Conservation (phyloP, 1,139 yeast species). For the Petasospora fabianii region DNA sequence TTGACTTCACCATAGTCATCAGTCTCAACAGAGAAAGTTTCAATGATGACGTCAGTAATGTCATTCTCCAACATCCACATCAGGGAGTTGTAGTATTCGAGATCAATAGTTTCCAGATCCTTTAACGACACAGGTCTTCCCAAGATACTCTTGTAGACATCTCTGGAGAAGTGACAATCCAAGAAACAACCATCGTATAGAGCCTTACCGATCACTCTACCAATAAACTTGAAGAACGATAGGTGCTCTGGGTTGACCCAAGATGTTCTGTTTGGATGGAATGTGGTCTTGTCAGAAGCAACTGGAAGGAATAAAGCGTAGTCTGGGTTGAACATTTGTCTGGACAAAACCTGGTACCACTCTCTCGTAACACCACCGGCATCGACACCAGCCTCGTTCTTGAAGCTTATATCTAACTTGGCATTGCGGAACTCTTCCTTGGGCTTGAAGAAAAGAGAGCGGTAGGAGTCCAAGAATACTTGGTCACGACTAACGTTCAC, state of each 20-base stretch:
- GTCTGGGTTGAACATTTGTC: constrained; percentile 96
- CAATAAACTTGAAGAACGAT: constrained; percentile 91
- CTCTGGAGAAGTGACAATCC: constrained; percentile 94
- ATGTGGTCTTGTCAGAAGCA: constrained; percentile 87
- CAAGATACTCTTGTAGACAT: constrained; percentile 84
- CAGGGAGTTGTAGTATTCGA: constrained; percentile 87
- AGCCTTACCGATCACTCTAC: constrained; percentile 92
- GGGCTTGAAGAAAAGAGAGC: constrained; percentile 77
- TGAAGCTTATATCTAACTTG: constrained; percentile 74
- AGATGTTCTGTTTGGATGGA: constrained; percentile 93
- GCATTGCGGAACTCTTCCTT: constrained; percentile 72
- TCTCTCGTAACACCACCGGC: constrained; percentile 98
- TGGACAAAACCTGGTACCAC: constrained; percentile 92
- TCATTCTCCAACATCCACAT: constrained; percentile 97
- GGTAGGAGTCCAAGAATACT: constrained; percentile 87
- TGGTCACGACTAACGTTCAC: constrained; percentile 82
- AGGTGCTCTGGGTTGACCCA: constrained; percentile 92
- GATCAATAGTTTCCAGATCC: constrained; percentile 93
- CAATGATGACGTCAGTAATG: constrained; percentile 95
- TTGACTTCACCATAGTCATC: constrained; percentile 94
- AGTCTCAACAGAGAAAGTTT: constrained; percentile 88
- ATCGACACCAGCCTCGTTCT: constrained; percentile 95
- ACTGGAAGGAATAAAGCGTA: constrained; percentile 92
- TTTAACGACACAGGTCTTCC: constrained; percentile 80
- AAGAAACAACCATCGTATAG: constrained; percentile 81